A percentile compares a stretch with the other conserved stretches of the same genome.
These are phyloP conservation scores for Phaffomyces thermotolerans DNA, from an alignment of 805 yeast species.

Conservation along the genomic window DNA sequence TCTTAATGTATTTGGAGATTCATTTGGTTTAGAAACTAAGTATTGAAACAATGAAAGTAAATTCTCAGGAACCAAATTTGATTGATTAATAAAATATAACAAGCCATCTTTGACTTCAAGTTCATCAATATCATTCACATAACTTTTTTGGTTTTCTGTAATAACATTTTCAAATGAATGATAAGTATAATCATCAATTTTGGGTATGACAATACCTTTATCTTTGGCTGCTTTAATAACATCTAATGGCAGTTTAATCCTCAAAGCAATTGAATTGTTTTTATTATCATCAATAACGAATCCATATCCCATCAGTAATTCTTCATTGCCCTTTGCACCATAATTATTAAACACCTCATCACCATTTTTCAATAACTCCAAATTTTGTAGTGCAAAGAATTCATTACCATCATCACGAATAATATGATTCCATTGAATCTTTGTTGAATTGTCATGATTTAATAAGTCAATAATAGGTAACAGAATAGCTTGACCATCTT, in stretches of 20 bases:
- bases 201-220: constrained; percentile 31
- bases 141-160: neutral
- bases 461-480: constrained; percentile 73
- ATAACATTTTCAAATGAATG: constrained; percentile 25
- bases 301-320: constrained; percentile 73
- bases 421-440: constrained; percentile 56
- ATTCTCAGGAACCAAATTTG: constrained; percentile 15
- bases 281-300: constrained; percentile 47
- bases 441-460: constrained; percentile 59
- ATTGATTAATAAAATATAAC: constrained; percentile 26
- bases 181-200: constrained; percentile 33
- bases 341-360: constrained; percentile 70
- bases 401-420: constrained; percentile 7
- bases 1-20: constrained; percentile 34
- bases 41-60: constrained; percentile 27
- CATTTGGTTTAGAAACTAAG: constrained; percentile 30
- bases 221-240: constrained; percentile 26
- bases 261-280: constrained; percentile 58
- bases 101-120: constrained; percentile 25
- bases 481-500: constrained; percentile 48
- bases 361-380: constrained; percentile 15
- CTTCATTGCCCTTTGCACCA: constrained; percentile 89
- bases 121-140: constrained; percentile 1
- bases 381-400: constrained; percentile 16
- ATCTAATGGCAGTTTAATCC: constrained; percentile 39